Base-by-base conservation (phyloP, 148 eudicot genomes). In the Hydrangea macrophylla region DNA sequence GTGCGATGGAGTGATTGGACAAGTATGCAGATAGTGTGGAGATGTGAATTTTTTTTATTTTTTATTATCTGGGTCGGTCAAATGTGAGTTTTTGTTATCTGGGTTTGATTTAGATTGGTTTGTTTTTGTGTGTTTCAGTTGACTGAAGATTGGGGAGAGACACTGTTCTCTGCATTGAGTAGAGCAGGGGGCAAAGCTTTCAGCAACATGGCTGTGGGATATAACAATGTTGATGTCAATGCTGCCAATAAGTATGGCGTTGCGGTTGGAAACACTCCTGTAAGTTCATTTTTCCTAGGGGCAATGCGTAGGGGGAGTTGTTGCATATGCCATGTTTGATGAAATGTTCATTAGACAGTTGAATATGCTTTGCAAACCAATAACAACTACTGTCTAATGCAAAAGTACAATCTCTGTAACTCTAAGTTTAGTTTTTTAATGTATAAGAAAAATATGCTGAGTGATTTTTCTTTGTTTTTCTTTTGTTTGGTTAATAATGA, bases 201-300 rank as follows among this genome's bases (percentile, higher is more conserved):
- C 79, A 94, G 99, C 73, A 94, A 94, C 80, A 94, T 91, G 97
- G 99, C 99, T 79, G 99, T 94, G 57, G 99, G 99, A 31, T 91
- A 94, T 79, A 91, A 94, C 82, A 94, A 94, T 73, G 99, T 94
- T 62, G 91, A 91, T 75, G 97, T 94, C 17, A 67, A 80, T 72
- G 96, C 93, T 73, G 99, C 99, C 42, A 94, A 23, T 53, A 94
- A 94, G 74, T 81, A 90, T 68, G 97, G 97, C 59, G 83, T 94
- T 75, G 99, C 99, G 76, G 99, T 94, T 80, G 99, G 99, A 53
- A 94, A 94, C 75, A 94, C 99, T 64, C 99, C 99, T 61, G 99
- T 94, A 71, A 82, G 93, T 66, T 72, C 18, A 5, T 32, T 55
- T 23, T 22, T 54, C 70, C 15, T 15, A 55, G 25, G 12, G n/a